Evolutionary conservation across 441 rosid genomes (phyloP).

Genomic region (Biscutella laevigata): DNA sequence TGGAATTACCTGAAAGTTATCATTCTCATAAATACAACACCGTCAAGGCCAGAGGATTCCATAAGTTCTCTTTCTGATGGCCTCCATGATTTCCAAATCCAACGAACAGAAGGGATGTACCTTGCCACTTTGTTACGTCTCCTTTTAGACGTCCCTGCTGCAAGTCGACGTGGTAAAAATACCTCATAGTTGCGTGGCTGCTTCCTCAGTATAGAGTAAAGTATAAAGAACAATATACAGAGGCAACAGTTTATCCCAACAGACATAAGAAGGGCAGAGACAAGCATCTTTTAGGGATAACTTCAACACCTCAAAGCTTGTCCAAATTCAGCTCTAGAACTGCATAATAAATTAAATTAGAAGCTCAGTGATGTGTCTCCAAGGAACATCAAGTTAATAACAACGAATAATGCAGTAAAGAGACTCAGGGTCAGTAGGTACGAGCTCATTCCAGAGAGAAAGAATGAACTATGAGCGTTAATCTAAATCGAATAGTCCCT

Average conservation of each 20-base stretch:
- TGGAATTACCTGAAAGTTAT: constrained; percentile 65
- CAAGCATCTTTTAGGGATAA: constrained; percentile 43
- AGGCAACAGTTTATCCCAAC: constrained; percentile 76
- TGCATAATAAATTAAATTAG: constrained; percentile 5
- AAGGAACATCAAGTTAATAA: no score
- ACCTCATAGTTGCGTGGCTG: constrained; percentile 67
- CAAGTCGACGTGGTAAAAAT: constrained; percentile 64
- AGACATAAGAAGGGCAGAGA: constrained; percentile 91
- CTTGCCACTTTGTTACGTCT: constrained; percentile 58
- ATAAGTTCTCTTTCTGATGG: constrained; percentile 61
- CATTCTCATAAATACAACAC: constrained; percentile 70
- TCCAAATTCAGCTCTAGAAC: not conserved
- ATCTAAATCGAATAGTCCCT: no score
- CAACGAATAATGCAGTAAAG: no score
- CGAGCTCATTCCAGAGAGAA: no score
- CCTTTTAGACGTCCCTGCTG: constrained; percentile 48
- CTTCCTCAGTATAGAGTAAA: constrained; percentile 75
- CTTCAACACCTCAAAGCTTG: constrained; percentile 12
- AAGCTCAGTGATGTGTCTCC: not conserved
- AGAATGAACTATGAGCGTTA: no score
- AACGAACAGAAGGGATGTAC: constrained; percentile 70
- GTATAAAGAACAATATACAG: constrained; percentile 54
- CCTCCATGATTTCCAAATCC: constrained; percentile 71
- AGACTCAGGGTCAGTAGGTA: no score
- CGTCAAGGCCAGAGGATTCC: constrained; percentile 64